Evolutionary conservation across 305 asterid genomes (phyloP), one percentile per base, ranked within the genome.

Genomic region (Ilex paraguariensis): DNA sequence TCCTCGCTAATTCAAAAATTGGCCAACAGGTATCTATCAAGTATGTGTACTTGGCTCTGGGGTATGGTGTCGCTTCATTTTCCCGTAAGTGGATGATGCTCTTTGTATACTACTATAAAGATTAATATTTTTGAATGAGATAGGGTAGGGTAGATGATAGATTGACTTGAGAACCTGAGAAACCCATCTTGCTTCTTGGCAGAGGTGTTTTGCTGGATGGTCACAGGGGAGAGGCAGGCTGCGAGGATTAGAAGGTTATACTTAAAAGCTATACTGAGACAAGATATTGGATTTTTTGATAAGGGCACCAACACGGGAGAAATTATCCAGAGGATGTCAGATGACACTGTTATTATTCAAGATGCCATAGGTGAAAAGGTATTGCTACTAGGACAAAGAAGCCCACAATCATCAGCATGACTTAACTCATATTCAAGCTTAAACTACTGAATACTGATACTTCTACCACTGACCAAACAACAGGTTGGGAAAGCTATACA

Each of bases 401-500:
- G 15, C 45, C 54, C 31, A n/a, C 28, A 52, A 52, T 52, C 4
- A 11, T 49, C 53, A 49, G 16, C 14, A 49, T 14, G 9, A 60
- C 12, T 56, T 14, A 21, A 21, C 28, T 21, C 28, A 21, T 21
- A 21, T 21, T 33, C 39, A 11, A 42, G 21, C 42, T 7, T 13
- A 36, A 13, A 9, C 52, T 10, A 57, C 32, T 14, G 4, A 7
- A 31, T 40, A 64, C 13, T 64, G 56, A 61, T 39, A 45, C 12
- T 30, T 13, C 17, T 45, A 70, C 32, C 28, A 33, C 17, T 30
- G 44, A 16, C 7, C 36, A 14, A 63, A 58, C 54, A 42, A 51
- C 81, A 88, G 95, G 78, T 86, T 54, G 96, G 96, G 6, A 86
- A 84, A 69, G 81, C 84, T 58, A 51, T 86, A 32, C 88, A 82